Evolutionary conservation across 140 eudicot species (phyloP).

Genomic region (Bidens hawaiensis): DNA sequence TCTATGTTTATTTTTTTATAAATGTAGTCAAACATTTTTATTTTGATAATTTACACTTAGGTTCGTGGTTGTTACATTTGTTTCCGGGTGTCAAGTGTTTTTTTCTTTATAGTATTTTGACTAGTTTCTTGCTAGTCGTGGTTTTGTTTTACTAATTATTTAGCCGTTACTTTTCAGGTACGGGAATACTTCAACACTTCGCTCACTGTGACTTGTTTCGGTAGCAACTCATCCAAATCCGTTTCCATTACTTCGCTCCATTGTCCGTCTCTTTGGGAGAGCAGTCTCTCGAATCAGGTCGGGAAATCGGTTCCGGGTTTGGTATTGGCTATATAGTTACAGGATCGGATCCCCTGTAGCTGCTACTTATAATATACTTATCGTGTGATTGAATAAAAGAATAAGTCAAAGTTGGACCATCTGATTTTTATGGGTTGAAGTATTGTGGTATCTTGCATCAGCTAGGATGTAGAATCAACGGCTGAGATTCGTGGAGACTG

Average conservation of each 20-base stretch:
- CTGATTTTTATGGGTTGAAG: constrained; percentile 39
- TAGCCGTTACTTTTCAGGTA: too few relatives aligned
- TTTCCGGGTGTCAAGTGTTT: too few relatives aligned
- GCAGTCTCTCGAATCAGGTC: constrained; percentile 55
- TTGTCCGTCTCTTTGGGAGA: constrained; percentile 81
- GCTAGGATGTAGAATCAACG: constrained; percentile 39
- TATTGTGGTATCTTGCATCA: constrained; percentile 26
- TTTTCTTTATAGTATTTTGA: too few relatives aligned
- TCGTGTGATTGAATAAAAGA: constrained; percentile 18
- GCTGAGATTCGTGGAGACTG: constrained; percentile 30
- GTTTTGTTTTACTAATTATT: too few relatives aligned
- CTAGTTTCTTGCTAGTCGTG: too few relatives aligned
- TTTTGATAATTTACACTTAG: too few relatives aligned
- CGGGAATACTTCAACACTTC: constrained; percentile 93
- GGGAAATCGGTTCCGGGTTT: constrained; percentile 94
- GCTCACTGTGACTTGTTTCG: constrained; percentile 74
- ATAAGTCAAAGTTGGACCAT: constrained; percentile 27
- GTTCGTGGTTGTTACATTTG: too few relatives aligned
- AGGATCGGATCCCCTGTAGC: background rate
- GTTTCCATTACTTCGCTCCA: constrained; percentile 41
- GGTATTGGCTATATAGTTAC: constrained; percentile 63
- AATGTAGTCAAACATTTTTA: too few relatives aligned
- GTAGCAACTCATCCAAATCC: constrained; percentile 20
- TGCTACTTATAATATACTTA: too few relatives aligned
- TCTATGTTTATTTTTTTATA: too few relatives aligned